phyloP scores from a whole-genome alignment of 768 basidiomycete genomes.

The Daedaleopsis sinensis region DNA sequence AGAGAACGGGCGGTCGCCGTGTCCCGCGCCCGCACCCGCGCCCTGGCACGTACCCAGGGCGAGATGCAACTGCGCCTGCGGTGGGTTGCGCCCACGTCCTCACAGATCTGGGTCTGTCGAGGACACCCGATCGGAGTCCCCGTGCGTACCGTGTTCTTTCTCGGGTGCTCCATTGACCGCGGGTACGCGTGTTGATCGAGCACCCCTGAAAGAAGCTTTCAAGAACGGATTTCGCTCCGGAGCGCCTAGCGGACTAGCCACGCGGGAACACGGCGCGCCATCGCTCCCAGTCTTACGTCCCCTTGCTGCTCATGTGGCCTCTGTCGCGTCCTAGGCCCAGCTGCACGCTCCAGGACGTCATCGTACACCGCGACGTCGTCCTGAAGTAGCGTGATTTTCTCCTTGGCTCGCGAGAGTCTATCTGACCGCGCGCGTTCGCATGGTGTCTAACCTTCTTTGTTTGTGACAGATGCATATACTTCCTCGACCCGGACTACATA shows the following conservation, averaged over 20 bases:
- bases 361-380: neutral
- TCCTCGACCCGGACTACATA: constrained; percentile 83
- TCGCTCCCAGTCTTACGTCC: neutral
- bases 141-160: neutral
- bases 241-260: neutral
- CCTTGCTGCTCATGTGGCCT: neutral
- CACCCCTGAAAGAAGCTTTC: constrained; percentile 1
- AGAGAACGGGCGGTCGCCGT: no score
- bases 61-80: neutral
- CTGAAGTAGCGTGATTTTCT: neutral
- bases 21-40: no score
- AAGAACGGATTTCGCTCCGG: neutral
- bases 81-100: neutral
- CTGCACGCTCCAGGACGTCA: neutral
- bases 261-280: neutral
- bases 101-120: neutral
- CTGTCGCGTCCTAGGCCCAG: neutral
- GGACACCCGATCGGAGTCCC: neutral
- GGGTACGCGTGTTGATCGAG: neutral
- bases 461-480: constrained; percentile 76
- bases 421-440: constrained; percentile 1
- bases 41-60: no score
- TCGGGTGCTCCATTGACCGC: neutral
- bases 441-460: constrained; percentile 1
- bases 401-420: no score